phyloP scores from a whole-genome alignment of 345 rosid species.

The Angophora floribunda region DNA sequence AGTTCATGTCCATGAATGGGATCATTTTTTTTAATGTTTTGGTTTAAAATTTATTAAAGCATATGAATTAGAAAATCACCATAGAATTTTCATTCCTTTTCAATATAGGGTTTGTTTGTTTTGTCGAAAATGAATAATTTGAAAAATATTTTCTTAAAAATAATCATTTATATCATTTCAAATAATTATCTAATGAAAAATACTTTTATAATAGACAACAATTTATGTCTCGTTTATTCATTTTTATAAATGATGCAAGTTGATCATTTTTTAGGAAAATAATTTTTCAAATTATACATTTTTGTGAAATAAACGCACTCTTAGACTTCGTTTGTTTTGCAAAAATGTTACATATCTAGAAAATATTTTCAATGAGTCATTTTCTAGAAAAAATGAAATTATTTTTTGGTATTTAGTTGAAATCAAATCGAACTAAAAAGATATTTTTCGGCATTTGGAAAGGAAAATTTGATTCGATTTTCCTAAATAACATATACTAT shows the following conservation, averaged over 20 bases:
- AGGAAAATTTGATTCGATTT: background rate
- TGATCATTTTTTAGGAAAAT: background rate
- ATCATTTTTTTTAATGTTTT: background rate
- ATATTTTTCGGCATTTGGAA: background rate
- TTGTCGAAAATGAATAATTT: rapidly evolving
- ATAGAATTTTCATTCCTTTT: background rate
- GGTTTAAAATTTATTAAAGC: background rate
- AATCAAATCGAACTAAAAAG: too few relatives aligned
- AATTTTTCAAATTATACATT: too few relatives aligned
- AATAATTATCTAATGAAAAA: background rate
- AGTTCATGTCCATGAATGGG: too few relatives aligned
- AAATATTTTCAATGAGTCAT: background rate
- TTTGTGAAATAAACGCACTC: rapidly evolving
- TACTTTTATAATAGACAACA: background rate
- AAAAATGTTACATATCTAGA: too few relatives aligned
- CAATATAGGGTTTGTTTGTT: background rate
- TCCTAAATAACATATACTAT: too few relatives aligned
- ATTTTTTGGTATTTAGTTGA: rapidly evolving
- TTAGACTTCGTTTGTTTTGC: background rate
- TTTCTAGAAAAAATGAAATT: background rate
- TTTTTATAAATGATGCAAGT: rapidly evolving
- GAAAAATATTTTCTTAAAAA: background rate
- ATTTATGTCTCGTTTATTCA: background rate
- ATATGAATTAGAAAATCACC: background rate
- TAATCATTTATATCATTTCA: rapidly evolving